These are phyloP conservation scores for Ophiocordyceps camponoti-rufipedis DNA, from an alignment of 2,329 filamentous ascomycete genomes.

Conservation along the genomic window DNA sequence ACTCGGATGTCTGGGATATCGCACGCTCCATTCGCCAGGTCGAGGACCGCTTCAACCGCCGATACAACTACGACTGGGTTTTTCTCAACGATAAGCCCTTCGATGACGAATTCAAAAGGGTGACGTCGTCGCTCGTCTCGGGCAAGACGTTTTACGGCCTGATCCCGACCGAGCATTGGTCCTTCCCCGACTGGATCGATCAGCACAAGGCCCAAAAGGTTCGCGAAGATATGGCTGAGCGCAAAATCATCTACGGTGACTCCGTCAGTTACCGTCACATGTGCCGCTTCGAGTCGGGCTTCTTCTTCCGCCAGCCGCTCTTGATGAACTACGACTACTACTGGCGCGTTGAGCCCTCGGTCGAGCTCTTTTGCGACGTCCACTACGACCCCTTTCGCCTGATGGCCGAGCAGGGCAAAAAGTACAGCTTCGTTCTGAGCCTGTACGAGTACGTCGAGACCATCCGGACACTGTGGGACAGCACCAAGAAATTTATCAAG, in stretches of 20 bases:
- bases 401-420: constrained; percentile 93
- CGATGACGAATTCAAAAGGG: constrained; percentile 79
- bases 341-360: constrained; percentile 95
- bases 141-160: constrained; percentile 81
- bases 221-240: constrained; percentile 81
- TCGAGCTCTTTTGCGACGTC: constrained; percentile 92
- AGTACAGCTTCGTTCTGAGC: constrained; percentile 93
- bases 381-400: constrained; percentile 91
- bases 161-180: constrained; percentile 90
- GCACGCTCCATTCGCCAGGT: constrained; percentile 88
- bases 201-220: constrained; percentile 82
- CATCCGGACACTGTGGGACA: constrained; percentile 91
- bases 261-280: constrained; percentile 96
- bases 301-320: constrained; percentile 91
- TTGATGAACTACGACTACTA: constrained; percentile 98
- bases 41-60: constrained; percentile 93
- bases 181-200: constrained; percentile 89
- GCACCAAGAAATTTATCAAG: constrained; percentile 84
- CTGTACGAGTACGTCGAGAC: constrained; percentile 95
- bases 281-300: constrained; percentile 97
- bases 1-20: constrained; percentile 91
- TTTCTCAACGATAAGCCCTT: constrained; percentile 96
- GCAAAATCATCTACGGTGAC: constrained; percentile 97
- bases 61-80: constrained; percentile 97
- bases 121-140: constrained; percentile 78